Conservation (phyloP, 2,329 filamentous ascomycete species). For the Pleurostoma richardsiae region DNA sequence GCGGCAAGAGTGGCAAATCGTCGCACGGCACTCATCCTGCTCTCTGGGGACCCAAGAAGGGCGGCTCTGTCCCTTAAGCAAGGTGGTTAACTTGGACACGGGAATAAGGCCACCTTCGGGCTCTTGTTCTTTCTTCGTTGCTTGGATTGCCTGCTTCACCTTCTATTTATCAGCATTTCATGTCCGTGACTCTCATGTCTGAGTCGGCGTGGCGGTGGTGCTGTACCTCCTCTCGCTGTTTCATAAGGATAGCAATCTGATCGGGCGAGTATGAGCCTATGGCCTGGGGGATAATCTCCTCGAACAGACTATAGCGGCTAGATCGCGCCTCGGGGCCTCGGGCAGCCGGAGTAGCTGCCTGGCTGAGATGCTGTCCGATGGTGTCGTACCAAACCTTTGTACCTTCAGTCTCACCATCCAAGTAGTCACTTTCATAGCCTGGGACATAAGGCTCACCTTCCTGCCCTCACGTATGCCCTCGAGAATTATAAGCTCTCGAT, state of each 20-base stretch:
- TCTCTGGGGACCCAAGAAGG: constrained; percentile 15
- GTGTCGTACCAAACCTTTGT: constrained; percentile 22
- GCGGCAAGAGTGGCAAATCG: constrained; percentile 44
- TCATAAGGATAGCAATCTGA: constrained; percentile 42
- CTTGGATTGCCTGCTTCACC: no score
- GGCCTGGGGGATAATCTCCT: constrained; percentile 35
- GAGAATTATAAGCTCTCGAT: constrained; percentile 40
- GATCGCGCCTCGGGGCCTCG: constrained; percentile 33
- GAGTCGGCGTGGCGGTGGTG: no score
- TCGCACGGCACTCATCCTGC: constrained; percentile 42
- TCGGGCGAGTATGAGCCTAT: constrained; percentile 37
- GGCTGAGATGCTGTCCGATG: constrained; percentile 24
- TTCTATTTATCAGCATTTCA: no score
- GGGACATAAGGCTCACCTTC: constrained; percentile 1
- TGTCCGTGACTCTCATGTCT: no score
- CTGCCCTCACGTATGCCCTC: constrained; percentile 19
- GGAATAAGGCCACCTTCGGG: constrained; percentile 7
- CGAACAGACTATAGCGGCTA: constrained; percentile 37
- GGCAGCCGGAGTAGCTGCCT: constrained; percentile 26
- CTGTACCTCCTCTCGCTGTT: constrained; percentile 43
- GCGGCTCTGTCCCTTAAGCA: constrained; percentile 4
- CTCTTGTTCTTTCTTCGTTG: no score
- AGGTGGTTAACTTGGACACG: neutral
- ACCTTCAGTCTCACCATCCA: constrained; percentile 1
- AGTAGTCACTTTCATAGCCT: no score